Base-by-base conservation (phyloP, 805 yeast species). In the Teunomyces panamensis region DNA sequence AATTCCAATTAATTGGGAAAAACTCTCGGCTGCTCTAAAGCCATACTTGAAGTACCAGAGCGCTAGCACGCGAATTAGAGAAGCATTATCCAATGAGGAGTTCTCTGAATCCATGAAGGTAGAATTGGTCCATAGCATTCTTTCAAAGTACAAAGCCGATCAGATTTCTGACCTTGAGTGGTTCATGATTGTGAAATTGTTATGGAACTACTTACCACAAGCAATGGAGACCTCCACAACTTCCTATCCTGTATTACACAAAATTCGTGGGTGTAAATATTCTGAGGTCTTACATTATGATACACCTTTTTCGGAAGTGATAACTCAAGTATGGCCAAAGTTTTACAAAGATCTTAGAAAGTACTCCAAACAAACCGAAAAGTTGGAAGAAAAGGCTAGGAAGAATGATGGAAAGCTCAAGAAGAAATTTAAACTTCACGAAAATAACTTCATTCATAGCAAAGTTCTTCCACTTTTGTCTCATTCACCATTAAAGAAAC, bases 171-270 rank as follows among this genome's bases (percentile, higher is more conserved):
- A 37, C 13, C 30, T 37, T 11, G 41, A 37, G 9, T 37, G 41
- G 41, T 37, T 37, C 10, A 26, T 37, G 41, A 37, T 37, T 4
- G n/a, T 37, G 13, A 37, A 37, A 26, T 37, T 37, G 41, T 29
- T 37, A 8, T 37, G 41, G 41, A 37, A n/a, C 9, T 24, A 26
- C 16, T 37, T 37, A 24, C 41, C 41, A 10, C 41, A 20, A 37
- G 27, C 41, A 11, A 37, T 37, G 41, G 41, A 37, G 30, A 26
- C 26, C n/a, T 26, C 41, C n/a, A 37, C 41, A 4, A 26, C 41
- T 10, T 37, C 41, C 6, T 37, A 37, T 37, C 30, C 30, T 5
- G 13, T 37, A 5, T 26, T 37, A 5, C 41, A 13, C 13, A 37
- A 37, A 26, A 13, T 37, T 7, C 30, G 30, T 37, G 17, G 14